Base-by-base conservation (phyloP, 108 stramenopile species). In the Nitzschia putrida region DNA sequence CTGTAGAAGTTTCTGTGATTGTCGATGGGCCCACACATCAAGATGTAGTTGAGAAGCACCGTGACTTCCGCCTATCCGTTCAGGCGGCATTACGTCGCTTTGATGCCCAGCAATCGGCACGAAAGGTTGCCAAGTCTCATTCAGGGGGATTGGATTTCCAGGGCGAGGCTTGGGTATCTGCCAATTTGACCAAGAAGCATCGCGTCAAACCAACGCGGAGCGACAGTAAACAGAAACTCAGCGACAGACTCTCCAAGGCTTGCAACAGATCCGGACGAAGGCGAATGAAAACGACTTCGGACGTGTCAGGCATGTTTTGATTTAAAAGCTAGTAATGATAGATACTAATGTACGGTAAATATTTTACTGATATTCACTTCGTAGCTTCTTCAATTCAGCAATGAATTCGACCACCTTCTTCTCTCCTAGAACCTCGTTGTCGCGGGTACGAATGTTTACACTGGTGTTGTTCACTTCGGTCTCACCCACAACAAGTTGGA, bases 401-500 rank as follows among this genome's bases (percentile, higher is more conserved):
- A 93, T 80, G 68, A 95, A 76, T 23, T 93, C 92, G 13, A 89
- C 89, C 7, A 96, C 83, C 73, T 94, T 92, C 88, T 85, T 92
- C 71, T 94, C 93, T 52, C 96, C 96, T 63, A 93, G 85, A 9
- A 90, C 90, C 71, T 89, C 76, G 73, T 98, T 98, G 13, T 92
- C 95, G 34, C 96, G 80, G 29, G 92, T 97, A 60, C 98, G 91
- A 24, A 97, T 86, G 71, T 96, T 95, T 39, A 96, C 98, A 37
- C 88, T 84, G 18, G 87, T 89, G 49, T 90, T 89, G 70, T 80
- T 85, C 39, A 90, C 87, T 72, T 99, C 99, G 18, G 71, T 72
- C 63, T 90, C 82, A 29, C 99, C 99, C 22, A 99, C 96, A n/a
- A 98, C 95, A 29, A 99, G 83, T 67, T 98, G 97, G 82, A 95